Evolutionary conservation across 768 basidiomycete genomes (phyloP), one percentile per base, ranked within the genome.

Genomic region (Psilocybe sp.): DNA sequence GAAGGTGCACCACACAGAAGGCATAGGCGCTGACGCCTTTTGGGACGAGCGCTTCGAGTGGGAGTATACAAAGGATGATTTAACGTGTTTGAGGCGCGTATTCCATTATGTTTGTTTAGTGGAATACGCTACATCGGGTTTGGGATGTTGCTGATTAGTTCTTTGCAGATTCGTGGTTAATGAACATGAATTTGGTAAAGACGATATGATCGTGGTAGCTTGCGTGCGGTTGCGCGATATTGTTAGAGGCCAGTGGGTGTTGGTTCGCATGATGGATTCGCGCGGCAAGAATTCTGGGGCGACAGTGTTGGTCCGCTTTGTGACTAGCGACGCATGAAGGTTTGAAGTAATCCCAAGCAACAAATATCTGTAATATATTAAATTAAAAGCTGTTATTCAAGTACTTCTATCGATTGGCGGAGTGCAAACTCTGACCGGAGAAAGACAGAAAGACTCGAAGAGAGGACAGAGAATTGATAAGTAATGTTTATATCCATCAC

Each of bases 61-160:
- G 76, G 70, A 73, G 44, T 78, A 74, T 43, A 72, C 74, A 13
- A 53, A 52, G 28, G 82, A 83, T 39, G 75, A 79, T 10, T 56
- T 84, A 31, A 72, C 77, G 3, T 83, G 84, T 55, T 34, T 84
- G 35, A 69, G 77, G 81, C 79, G 44, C 23, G 72, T 58, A n/a
- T 39, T 18, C 9, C 7, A 31, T 8, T 10, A 37, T 31, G 32
- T 14, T 39, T 16, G 37, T 20, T 13, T 8, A 28, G 7, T 28
- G 23, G 23, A 28, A 28, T 28, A 28, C 7, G 23, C 7, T 28
- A 28, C 7, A 4, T 32, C 3, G 42, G n/a, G 32, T 16, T 49
- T 45, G 13, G 14, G 28, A n/a, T 42, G 44, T 20, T 2, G 20
- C 46, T 23, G 11, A 42, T 42, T 19, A 14, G 37, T 36, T 20